A percentile compares a stretch with the other conserved stretches of the same genome.
phyloP scores from a whole-genome alignment of 2,329 filamentous ascomycete species.

The Pseudogymnoascus verrucosus region DNA sequence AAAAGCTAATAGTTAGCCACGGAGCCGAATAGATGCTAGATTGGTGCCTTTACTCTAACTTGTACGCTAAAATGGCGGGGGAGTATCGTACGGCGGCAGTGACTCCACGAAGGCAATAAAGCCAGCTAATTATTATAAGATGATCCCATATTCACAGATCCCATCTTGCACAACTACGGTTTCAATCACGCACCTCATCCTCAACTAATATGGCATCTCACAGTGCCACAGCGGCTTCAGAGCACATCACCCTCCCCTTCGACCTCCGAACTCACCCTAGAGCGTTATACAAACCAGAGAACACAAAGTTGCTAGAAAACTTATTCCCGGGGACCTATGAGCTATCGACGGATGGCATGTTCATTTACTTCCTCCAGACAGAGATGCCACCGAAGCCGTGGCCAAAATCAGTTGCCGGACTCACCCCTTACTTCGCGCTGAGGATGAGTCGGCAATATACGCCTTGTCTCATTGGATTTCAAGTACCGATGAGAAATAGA shows the following conservation, averaged over 20 bases:
- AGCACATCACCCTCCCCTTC: no score
- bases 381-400: not conserved
- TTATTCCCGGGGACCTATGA: not conserved
- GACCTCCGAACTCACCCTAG: not conserved
- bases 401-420: not conserved
- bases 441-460: not conserved
- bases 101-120: not conserved
- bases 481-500: not conserved
- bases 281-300: not conserved
- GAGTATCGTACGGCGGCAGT: not conserved
- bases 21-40: not conserved
- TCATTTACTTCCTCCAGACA: not conserved
- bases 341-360: not conserved
- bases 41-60: not conserved
- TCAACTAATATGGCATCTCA: not conserved
- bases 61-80: not conserved
- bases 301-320: not conserved
- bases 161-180: not conserved
- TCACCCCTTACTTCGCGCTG: not conserved
- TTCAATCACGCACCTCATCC: not conserved
- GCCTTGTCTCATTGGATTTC: not conserved
- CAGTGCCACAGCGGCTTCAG: not conserved
- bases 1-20: not conserved
- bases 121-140: not conserved
- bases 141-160: not conserved